Conservation (phyloP, 768 basidiomycete species). For the Amanita jacksonii region DNA sequence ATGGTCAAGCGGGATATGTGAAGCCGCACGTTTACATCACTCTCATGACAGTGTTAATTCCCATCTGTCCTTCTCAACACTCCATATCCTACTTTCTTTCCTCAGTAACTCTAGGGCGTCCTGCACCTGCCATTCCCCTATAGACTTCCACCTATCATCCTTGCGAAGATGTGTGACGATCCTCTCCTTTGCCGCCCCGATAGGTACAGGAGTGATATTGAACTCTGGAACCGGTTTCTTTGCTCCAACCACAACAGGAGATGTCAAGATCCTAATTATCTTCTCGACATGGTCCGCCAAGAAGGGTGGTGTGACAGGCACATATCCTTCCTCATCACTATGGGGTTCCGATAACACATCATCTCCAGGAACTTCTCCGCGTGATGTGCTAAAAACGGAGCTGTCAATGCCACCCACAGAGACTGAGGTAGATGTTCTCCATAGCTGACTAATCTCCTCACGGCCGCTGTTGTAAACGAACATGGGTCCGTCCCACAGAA, state of each 20-base stretch:
- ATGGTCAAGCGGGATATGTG: too few species aligned
- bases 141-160: slow-evolving; percentile 57
- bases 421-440: slow-evolving; percentile 32
- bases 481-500: slow-evolving; percentile 62
- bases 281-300: slow-evolving; percentile 38
- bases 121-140: slow-evolving; percentile 56
- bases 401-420: slow-evolving; percentile 14
- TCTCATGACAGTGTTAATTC: slow-evolving; percentile 23
- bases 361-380: slow-evolving; percentile 28
- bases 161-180: slow-evolving; percentile 36
- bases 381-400: slow-evolving; percentile 21
- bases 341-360: slow-evolving; percentile 52
- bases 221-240: background rate
- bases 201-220: slow-evolving; percentile 13
- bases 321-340: slow-evolving; percentile 54
- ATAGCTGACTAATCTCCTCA: slow-evolving; percentile 28
- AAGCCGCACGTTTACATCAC: too few species aligned
- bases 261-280: slow-evolving; percentile 29
- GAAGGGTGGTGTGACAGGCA: slow-evolving; percentile 45
- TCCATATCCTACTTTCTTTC: slow-evolving; percentile 28
- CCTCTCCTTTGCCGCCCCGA: slow-evolving; percentile 29
- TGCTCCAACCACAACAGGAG: slow-evolving; percentile 9
- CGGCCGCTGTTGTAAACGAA: slow-evolving; percentile 21
- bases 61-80: slow-evolving; percentile 29
- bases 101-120: slow-evolving; percentile 46